Evolutionary conservation across 2,329 filamentous ascomycete species (phyloP), one percentile per base, ranked within the genome.

Genomic region (Ophiostoma tasmaniense): DNA sequence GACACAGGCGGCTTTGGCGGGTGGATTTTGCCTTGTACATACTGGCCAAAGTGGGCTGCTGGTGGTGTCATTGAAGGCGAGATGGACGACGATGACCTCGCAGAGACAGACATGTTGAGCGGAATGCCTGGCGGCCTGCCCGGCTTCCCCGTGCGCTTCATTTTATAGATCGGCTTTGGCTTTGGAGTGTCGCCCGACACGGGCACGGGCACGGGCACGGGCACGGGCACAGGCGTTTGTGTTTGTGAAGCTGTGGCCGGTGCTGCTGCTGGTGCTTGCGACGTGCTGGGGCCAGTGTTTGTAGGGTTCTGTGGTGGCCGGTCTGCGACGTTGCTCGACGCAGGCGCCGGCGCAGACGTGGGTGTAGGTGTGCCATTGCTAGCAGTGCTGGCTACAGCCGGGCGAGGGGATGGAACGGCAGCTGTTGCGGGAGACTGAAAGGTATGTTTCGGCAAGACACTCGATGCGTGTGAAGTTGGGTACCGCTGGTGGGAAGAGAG

Each of bases 61-160:
- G 66, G 45, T 3, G 66, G 30, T 55, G 42, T 52, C 66, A 67
- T 67, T 20, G 45, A 59, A 13, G 50, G 66, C 33, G 66, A 67
- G 6, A 25, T 55, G 22, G 64, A 65, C 64, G 64, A 22, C 37
- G 64, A 39, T 11, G 64, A 65, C 2, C n/a, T 3, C 11, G 37
- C n/a, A 42, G 64, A 28, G n/a, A 45, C 11, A 1, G 64, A 65
- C 6, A 42, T n/a, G 22, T 37, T 65, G 20, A 42, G 64, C 13
- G 64, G 64, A 11, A 65, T 65, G 4, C 64, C 64, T 14, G 64
- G 64, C 42, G 50, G 42, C 42, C 55, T 67, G 42, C 42, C 66
- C n/a, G 66, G 66, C 33, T 50, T 52, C 6, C 66, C 66, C 11
- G 66, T 67, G 6, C 66, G 42, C 45, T 67, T 67, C 66, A 67